A percentile compares a stretch with the other conserved stretches of the same genome.
Conservation (phyloP, 148 eudicot species). For the Rhododendron mucronatum region DNA sequence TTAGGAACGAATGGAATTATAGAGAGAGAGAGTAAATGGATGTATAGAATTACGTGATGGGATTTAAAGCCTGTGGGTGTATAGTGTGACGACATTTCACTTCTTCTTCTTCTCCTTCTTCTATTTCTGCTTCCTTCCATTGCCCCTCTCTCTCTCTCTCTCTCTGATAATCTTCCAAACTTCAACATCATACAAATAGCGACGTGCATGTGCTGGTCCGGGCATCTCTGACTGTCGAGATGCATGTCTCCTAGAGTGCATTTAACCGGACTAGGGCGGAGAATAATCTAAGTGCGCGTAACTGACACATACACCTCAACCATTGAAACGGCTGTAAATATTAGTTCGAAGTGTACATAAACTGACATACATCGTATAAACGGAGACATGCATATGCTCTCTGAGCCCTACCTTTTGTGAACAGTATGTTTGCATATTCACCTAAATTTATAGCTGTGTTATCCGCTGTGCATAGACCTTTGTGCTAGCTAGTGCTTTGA, state of each 20-base stretch:
- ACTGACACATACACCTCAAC: neutral
- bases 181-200: neutral
- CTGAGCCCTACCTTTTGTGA: slow-evolving; percentile 13
- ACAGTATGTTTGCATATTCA: neutral
- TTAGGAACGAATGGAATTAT: too few relatives aligned
- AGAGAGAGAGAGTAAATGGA: slow-evolving; percentile 14
- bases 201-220: neutral
- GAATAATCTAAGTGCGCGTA: neutral
- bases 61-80: slow-evolving; percentile 26
- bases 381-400: slow-evolving; percentile 10
- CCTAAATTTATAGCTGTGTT: neutral
- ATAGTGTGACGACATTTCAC: slow-evolving; percentile 16
- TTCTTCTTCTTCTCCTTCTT: slow-evolving; percentile 5
- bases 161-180: slow-evolving; percentile 14
- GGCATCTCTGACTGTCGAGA: neutral
- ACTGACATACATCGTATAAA: neutral
- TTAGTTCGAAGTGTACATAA: neutral
- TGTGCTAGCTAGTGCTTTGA: slow-evolving; percentile 17
- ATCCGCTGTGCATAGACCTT: neutral
- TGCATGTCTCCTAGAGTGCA: too few relatives aligned
- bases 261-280: fast-evolving
- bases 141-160: neutral
- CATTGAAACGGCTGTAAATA: too few relatives aligned
- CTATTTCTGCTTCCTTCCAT: neutral
- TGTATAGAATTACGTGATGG: slow-evolving; percentile 38